Percentiles rank a stretch among this genome's conserved stretches.
These are phyloP conservation scores for Sclerotinia spermophila DNA, from an alignment of 2,329 filamentous ascomycete genomes.

Conservation along the genomic window DNA sequence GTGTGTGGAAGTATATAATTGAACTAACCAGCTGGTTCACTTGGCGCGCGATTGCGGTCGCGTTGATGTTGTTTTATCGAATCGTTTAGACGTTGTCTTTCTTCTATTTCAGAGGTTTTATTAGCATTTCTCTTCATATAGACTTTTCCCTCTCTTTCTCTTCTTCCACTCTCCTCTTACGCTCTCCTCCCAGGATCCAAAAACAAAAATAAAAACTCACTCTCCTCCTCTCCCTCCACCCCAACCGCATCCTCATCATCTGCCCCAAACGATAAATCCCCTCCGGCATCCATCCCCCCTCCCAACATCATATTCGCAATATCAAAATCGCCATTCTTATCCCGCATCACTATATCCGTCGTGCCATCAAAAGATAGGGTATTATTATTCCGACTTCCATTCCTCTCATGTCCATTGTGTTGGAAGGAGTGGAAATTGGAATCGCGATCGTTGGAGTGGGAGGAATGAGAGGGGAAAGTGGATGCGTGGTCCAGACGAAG, in stretches of 20 bases:
- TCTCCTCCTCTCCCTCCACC: slow-evolving; percentile 46
- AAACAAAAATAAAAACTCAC: slow-evolving; percentile 30
- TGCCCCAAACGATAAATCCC: slow-evolving; percentile 38
- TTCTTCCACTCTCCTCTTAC: background rate
- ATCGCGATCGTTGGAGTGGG: background rate
- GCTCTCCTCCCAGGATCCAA: no score
- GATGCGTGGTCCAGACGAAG: slow-evolving; percentile 48
- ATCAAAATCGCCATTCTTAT: slow-evolving; percentile 60
- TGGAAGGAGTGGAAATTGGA: background rate
- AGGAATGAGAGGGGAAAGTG: slow-evolving; percentile 26
- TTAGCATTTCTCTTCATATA: slow-evolving; percentile 34
- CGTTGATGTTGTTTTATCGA: slow-evolving; percentile 59
- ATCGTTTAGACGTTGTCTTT: slow-evolving; percentile 57
- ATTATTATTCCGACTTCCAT: background rate
- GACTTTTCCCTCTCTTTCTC: fast-evolving
- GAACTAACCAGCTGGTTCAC: slow-evolving; percentile 61
- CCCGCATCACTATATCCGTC: slow-evolving; percentile 58
- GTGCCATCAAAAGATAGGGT: background rate
- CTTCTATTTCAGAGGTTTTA: slow-evolving; percentile 42
- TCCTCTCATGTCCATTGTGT: background rate
- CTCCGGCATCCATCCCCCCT: background rate
- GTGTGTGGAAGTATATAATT: background rate
- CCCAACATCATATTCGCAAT: slow-evolving; percentile 40
- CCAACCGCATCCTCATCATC: slow-evolving; percentile 46
- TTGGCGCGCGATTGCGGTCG: slow-evolving; percentile 51